Evolutionary conservation across 192 early-diverging fungal genomes (phyloP).

Genomic region (Martensiomyces pterosporus): DNA sequence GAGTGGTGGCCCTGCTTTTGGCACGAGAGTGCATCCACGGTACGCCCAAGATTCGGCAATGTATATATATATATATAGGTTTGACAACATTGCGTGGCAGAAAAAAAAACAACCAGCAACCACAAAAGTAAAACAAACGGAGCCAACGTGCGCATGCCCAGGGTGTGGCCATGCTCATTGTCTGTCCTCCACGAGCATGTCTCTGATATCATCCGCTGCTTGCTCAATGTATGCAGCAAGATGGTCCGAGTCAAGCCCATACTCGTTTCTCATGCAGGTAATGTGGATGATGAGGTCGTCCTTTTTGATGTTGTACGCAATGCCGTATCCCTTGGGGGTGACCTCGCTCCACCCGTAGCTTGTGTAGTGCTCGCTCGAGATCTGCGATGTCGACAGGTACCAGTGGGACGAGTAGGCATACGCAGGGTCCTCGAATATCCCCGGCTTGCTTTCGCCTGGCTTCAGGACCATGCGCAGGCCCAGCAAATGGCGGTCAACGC

Average conservation of each 20-base stretch:
- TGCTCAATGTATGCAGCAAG: constrained; percentile 75
- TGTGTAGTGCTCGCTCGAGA: constrained; percentile 85
- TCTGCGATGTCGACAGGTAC: constrained; percentile 92
- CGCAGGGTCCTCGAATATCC: constrained; percentile 82
- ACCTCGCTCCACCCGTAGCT: constrained; percentile 93
- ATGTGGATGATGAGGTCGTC: constrained; percentile 84
- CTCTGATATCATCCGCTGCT: constrained; percentile 77
- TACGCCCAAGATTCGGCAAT: too few species aligned
- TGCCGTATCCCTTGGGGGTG: constrained; percentile 84
- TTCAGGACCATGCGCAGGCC: constrained; percentile 76
- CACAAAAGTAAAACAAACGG: background rate
- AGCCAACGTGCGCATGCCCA: too few species aligned
- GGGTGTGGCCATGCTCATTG: too few species aligned
- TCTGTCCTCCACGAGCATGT: constrained; percentile 31
- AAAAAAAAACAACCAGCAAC: background rate
- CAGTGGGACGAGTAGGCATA: constrained; percentile 84
- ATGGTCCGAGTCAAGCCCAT: constrained; percentile 52
- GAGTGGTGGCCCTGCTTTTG: too few species aligned
- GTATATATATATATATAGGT: too few species aligned
- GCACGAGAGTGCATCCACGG: too few species aligned
- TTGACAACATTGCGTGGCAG: too few species aligned
- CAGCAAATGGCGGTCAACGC: constrained; percentile 91
- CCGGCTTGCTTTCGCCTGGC: constrained; percentile 72
- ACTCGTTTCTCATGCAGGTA: constrained; percentile 61
- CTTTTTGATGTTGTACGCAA: constrained; percentile 93